phyloP scores from a whole-genome alignment of 176 grass and related monocot genomes.

The Hsuehochloa calcarea region DNA sequence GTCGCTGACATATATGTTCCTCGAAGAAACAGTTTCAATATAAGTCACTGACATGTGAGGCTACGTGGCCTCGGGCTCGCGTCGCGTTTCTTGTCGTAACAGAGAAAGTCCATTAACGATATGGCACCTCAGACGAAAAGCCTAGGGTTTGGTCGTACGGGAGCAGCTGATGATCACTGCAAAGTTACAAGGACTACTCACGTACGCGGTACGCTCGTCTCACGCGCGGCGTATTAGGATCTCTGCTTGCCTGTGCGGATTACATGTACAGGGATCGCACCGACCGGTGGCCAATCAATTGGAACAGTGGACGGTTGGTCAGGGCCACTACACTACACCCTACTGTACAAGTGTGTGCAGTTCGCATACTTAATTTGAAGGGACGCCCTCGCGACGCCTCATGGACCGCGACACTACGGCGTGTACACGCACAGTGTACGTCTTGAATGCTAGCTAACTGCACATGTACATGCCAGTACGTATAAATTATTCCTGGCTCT shows the following conservation, averaged over 20 bases:
- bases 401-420: conserved; percentile 32
- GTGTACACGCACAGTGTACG: conserved; percentile 37
- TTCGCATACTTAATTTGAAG: conserved; percentile 42
- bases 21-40: too few species aligned
- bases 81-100: too few species aligned
- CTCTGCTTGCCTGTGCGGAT: conserved; percentile 18
- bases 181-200: background rate
- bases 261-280: conserved; percentile 16
- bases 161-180: background rate
- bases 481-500: background rate
- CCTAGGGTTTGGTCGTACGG: background rate
- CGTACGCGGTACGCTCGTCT: background rate
- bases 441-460: conserved; percentile 42
- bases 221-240: conserved; percentile 22
- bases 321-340: conserved; percentile 32
- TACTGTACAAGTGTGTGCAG: conserved; percentile 33
- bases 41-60: too few species aligned
- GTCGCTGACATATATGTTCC: too few species aligned
- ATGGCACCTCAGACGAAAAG: background rate
- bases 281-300: conserved; percentile 38
- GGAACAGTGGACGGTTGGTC: conserved; percentile 40
- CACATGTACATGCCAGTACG: background rate
- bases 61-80: too few species aligned
- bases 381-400: conserved; percentile 25
- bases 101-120: too few species aligned